Percentiles rank a stretch among this genome's conserved stretches.
phyloP scores from a whole-genome alignment of 2,329 filamentous ascomycete genomes.

The Colletotrichum plurivorum region DNA sequence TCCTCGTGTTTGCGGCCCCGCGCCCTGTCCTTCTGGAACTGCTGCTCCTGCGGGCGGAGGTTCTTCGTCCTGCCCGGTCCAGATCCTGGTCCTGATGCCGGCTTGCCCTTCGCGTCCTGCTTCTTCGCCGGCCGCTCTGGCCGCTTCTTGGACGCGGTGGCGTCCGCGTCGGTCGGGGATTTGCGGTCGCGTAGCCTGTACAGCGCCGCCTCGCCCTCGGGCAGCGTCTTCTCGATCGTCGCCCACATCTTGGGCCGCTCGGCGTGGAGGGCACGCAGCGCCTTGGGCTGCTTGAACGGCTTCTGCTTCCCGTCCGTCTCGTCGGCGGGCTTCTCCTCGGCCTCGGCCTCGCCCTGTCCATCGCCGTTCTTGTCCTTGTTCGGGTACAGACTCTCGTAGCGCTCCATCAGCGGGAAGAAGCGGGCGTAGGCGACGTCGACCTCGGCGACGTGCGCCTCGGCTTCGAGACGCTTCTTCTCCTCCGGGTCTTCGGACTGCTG shows the following conservation, averaged over 20 bases:
- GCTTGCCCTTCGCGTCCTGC: no score
- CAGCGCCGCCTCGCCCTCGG: slow-evolving; percentile 66
- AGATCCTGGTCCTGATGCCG: neutral
- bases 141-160: slow-evolving; percentile 27
- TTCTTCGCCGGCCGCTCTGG: slow-evolving; percentile 33
- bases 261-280: slow-evolving; percentile 55
- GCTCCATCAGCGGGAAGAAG: slow-evolving; percentile 78
- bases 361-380: slow-evolving; percentile 47
- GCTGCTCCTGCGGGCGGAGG: slow-evolving; percentile 38
- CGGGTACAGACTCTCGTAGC: slow-evolving; percentile 77
- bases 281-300: slow-evolving; percentile 56
- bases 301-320: slow-evolving; percentile 48
- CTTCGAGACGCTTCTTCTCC: slow-evolving; percentile 65
- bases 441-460: slow-evolving; percentile 76
- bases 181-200: slow-evolving; percentile 69
- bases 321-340: slow-evolving; percentile 54
- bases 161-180: slow-evolving; percentile 45
- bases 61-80: neutral
- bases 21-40: slow-evolving; percentile 36
- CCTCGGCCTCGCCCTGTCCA: slow-evolving; percentile 56
- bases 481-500: slow-evolving; percentile 64
- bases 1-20: slow-evolving; percentile 39
- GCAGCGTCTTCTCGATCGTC: slow-evolving; percentile 75
- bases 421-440: slow-evolving; percentile 83
- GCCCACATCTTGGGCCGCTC: slow-evolving; percentile 76